Evolutionary conservation across 2,329 filamentous ascomycete species (phyloP), one percentile per base, ranked within the genome.

Genomic region (Didymella exigua): DNA sequence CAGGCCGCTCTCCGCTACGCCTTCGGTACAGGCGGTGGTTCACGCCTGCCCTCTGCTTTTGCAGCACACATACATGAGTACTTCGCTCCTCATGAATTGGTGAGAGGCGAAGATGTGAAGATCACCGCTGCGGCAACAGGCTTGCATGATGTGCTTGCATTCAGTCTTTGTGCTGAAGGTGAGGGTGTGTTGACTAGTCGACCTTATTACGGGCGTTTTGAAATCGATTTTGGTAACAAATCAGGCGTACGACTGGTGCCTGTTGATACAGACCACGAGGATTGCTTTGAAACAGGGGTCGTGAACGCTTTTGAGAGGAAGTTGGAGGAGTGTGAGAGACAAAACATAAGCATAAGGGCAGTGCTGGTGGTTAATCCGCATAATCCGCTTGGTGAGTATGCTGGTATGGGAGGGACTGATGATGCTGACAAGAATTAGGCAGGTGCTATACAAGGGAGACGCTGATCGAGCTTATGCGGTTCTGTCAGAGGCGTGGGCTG

Each of bases 401-500:
- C 2, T 5, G 21, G 3, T 11, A 16, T n/a, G 16, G 2, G n/a
- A 7, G 6, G n/a, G 3, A 6, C 3, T 19, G n/a, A 18, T 8
- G 10, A n/a, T 13, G 21, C 21, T 51, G 24, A 45, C 16, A 4
- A 4, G 14, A 7, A 11, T 9, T 23, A 49, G 51, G 51, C 5
- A 47, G 36, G 6, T 63, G 55, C 55, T 61, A 82, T 79, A 55
- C 73, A 19, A 19, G 69, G 63, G 49, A 54, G 8, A 70, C 72
- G 5, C 58, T 83, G 8, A 54, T 77, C 0, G 70, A 66, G 5
- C 66, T 82, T 27, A 79, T 85, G 76, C 63, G 67, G 1, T 60
- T 85, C 21, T 85, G 83, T 58, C 73, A 83, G 45, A 74, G 76
- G 49, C 70, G 84, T 56, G 54, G 73, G 3, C 68, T 85, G 2